Evolutionary conservation across 441 rosid genomes (phyloP).

Genomic region (Syzygium malaccense): DNA sequence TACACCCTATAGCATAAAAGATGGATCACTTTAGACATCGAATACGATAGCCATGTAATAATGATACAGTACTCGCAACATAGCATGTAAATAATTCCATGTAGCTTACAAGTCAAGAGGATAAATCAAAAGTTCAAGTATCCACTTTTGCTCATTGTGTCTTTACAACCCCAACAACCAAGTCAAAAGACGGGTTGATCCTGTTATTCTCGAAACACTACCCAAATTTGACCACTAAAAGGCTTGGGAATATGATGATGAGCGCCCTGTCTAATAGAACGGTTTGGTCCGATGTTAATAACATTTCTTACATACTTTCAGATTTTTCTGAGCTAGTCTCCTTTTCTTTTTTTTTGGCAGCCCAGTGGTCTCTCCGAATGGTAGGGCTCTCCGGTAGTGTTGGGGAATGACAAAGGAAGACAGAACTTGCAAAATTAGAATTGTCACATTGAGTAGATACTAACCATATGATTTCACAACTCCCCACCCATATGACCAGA

Average conservation of each 20-base stretch:
- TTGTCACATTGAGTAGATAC: neutral
- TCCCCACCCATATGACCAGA: neutral
- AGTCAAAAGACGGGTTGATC: neutral
- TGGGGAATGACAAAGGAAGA: neutral
- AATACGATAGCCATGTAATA: neutral
- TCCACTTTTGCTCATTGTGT: neutral
- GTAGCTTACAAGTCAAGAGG: neutral
- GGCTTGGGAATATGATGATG: neutral
- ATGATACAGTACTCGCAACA: neutral
- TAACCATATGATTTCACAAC: too few relatives aligned
- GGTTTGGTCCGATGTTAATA: neutral
- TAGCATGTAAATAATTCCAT: too few relatives aligned
- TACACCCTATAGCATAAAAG: neutral
- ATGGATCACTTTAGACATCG: neutral
- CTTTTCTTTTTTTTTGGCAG: neutral
- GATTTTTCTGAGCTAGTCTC: neutral
- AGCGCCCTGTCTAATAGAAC: neutral
- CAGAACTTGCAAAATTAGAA: too few relatives aligned
- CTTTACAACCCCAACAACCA: too few relatives aligned
- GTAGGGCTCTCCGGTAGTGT: neutral
- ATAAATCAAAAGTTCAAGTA: neutral
- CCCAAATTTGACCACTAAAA: neutral
- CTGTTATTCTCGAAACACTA: neutral
- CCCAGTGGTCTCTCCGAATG: too few relatives aligned
- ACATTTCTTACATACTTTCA: neutral